Evolutionary conservation across 1,139 yeast genomes (phyloP), one percentile per base, ranked within the genome.

Genomic region (Debaryomycetaceae sp.): DNA sequence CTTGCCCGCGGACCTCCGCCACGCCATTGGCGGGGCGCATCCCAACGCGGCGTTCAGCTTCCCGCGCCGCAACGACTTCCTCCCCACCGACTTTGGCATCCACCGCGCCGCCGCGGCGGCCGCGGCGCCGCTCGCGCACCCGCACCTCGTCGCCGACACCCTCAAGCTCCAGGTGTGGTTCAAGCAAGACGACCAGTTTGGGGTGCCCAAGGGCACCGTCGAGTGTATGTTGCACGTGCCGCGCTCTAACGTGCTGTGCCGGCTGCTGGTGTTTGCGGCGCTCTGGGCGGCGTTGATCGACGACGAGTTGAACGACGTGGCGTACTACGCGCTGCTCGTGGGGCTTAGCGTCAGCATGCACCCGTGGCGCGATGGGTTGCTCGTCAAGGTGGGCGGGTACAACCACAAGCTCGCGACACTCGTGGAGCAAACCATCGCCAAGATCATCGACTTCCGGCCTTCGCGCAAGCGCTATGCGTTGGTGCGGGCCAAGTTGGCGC

Each of bases 141-240:
- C 73, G 3, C 61, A 51, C 38, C 48, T 68, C 25, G 48, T 67
- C 29, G 52, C 56, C 23, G 65, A 65, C 29, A 46, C 50, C 22
- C 46, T 47, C 18, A 56, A 51, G 34, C 44, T 53, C 34, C 68
- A 65, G 45, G 63, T 86, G 22, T 91, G 98, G 98, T 86, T 70
- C 56, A 91, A 89, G 52, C 83, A 83, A 48, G 96, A 91, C 57
- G 96, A 91, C 43, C 77, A 81, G 29, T 85, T 91, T 49, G 77
- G 83, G 66, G 83, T 84, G 12, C 98, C 98, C 28, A 84, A 89
- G 56, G 93, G 93, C 1, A 66, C 75, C 29, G 73, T 86, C 19
- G 75, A 75, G 30, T 55, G 84, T 30, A 66, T 74, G 28, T 64
- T 91, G 39, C 83, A 80, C 41, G 58, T 77, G 38, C 95, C 96